These are phyloP conservation scores for Vanderwaltozyma tropicalis DNA, from an alignment of 805 yeast species.

Conservation along the genomic window DNA sequence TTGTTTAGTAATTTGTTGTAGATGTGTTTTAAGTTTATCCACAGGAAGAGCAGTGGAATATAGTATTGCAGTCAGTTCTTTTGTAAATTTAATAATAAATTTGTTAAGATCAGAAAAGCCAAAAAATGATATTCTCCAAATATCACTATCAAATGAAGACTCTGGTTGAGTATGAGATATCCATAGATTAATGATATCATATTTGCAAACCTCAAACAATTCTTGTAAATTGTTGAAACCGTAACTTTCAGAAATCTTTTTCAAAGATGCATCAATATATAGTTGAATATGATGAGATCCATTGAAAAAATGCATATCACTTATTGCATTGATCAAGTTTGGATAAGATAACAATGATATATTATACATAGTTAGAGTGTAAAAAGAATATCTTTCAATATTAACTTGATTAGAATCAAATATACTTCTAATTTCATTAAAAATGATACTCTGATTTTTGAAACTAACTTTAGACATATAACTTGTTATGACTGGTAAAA, in stretches of 20 bases:
- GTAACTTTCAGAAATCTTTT: constrained; percentile 3
- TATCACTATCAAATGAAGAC: neutral
- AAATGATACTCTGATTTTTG: constrained; percentile 21
- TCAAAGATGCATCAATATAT: constrained; percentile 11
- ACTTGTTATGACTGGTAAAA: constrained; percentile 5
- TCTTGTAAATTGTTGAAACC: constrained; percentile 2
- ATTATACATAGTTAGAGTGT: constrained; percentile 11
- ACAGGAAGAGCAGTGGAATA: constrained; percentile 6
- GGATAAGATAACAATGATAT: constrained; percentile 17
- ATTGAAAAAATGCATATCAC: constrained; percentile 8
- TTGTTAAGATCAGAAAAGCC: constrained; percentile 9
- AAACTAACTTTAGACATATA: constrained; percentile 18
- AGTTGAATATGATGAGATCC: constrained; percentile 9
- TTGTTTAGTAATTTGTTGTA: too few relatives aligned
- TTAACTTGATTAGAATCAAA: constrained; percentile 17
- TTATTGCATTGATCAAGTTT: constrained; percentile 9
- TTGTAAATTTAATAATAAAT: constrained; percentile 8
- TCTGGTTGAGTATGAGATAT: constrained; percentile 1
- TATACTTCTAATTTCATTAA: constrained; percentile 19
- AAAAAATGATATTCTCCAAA: constrained; percentile 5
- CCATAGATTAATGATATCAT: constrained; percentile 16
- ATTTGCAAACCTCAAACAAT: constrained; percentile 18
- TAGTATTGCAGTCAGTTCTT: constrained; percentile 14
- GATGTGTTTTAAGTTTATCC: neutral
- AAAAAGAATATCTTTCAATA: constrained; percentile 22